Evolutionary conservation across 176 grass and related monocot species (phyloP).

Genomic region (Saccharum spontaneum): DNA sequence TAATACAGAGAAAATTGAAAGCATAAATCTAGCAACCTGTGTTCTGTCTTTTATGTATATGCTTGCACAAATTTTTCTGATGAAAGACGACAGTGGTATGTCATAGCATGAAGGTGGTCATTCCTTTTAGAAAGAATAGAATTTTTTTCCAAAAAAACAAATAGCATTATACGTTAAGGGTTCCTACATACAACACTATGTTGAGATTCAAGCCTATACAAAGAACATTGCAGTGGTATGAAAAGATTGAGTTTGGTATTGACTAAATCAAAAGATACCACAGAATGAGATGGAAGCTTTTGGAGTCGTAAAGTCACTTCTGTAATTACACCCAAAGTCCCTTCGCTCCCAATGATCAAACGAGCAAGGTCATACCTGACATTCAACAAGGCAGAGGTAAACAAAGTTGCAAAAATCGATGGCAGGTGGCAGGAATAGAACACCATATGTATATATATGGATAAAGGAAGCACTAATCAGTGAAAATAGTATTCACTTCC

Average conservation of each 20-base stretch:
- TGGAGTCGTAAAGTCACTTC: slow-evolving; percentile 95
- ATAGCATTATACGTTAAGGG: neutral
- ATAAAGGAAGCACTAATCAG: slow-evolving; percentile 24
- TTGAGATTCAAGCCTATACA: slow-evolving; percentile 6
- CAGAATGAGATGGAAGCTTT: slow-evolving; percentile 86
- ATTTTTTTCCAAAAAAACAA: neutral
- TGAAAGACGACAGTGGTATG: slow-evolving; percentile 11
- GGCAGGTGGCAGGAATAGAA: slow-evolving; percentile 22
- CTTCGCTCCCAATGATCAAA: slow-evolving; percentile 97
- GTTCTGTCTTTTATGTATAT: neutral
- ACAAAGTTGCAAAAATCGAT: neutral
- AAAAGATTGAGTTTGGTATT: neutral
- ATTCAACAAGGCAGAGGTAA: slow-evolving; percentile 23
- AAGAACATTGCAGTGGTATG: neutral
- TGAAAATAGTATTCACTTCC: slow-evolving; percentile 1
- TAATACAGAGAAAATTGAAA: neutral
- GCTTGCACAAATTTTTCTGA: slow-evolving; percentile 8
- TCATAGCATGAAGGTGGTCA: slow-evolving; percentile 3
- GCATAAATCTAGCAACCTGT: neutral
- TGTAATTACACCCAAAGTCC: slow-evolving; percentile 92
- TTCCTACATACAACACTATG: neutral
- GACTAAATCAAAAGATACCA: slow-evolving; percentile 46
- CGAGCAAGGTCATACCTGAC: slow-evolving; percentile 90
- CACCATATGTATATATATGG: neutral
- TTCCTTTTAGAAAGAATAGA: neutral